These are phyloP conservation scores for Trypanosoma caninum DNA, from an alignment of 208 protist genomes.

Conservation along the genomic window DNA sequence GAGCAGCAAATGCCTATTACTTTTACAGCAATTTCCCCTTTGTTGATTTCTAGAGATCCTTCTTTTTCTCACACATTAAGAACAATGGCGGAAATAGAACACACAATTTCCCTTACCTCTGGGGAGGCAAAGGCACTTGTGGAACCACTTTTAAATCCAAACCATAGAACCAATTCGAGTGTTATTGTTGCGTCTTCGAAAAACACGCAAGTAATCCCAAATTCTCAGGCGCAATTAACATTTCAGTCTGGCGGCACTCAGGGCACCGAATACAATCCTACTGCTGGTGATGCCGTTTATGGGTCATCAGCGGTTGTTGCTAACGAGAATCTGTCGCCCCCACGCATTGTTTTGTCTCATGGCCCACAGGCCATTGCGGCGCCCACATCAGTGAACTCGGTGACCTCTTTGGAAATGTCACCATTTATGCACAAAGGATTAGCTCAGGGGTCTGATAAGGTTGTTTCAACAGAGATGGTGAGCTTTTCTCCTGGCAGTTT, in stretches of 20 bases:
- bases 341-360: slow-evolving; percentile 16
- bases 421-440: background rate
- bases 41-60: background rate
- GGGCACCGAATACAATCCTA: too few species aligned
- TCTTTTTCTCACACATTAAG: background rate
- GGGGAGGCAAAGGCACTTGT: slow-evolving; percentile 16
- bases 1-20: slow-evolving; percentile 1
- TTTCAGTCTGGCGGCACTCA: too few species aligned
- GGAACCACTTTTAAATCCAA: background rate
- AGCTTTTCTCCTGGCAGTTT: slow-evolving; percentile 21
- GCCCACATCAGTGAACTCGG: background rate
- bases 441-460: background rate
- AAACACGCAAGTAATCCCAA: slow-evolving; percentile 15
- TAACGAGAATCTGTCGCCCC: background rate
- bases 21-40: slow-evolving; percentile 9
- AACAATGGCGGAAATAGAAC: background rate
- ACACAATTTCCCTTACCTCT: slow-evolving; percentile 20
- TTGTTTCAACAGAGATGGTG: slow-evolving; percentile 5
- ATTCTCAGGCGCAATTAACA: background rate
- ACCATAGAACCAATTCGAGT: background rate
- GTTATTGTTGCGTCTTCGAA: slow-evolving; percentile 25
- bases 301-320: too few species aligned
- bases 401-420: background rate
- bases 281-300: too few species aligned
- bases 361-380: slow-evolving; percentile 2